phyloP scores from a whole-genome alignment of 2,329 filamentous ascomycete genomes.

The Cryphonectria radicalis region DNA sequence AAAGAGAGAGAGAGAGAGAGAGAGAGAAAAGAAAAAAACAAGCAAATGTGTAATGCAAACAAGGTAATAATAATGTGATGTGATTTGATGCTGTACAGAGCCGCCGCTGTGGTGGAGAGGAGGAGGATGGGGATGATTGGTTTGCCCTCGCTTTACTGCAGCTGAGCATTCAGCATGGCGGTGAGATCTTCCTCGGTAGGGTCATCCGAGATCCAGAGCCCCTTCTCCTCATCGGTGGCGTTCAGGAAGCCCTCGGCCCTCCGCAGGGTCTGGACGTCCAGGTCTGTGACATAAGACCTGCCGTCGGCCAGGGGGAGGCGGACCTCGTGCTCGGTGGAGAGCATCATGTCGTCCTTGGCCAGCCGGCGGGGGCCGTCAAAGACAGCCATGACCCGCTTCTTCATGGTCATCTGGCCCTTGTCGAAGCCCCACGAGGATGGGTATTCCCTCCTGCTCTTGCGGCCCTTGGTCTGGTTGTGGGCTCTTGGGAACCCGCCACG shows the following conservation, averaged over 20 bases:
- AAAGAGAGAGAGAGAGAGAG: neutral
- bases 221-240: conserved; percentile 85
- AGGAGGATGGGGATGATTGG: neutral
- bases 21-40: too few relatives aligned
- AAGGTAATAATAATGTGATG: neutral
- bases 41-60: neutral
- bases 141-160: conserved; percentile 10
- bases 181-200: conserved; percentile 64
- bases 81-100: neutral
- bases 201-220: conserved; percentile 79
- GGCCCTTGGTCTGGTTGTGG: conserved; percentile 62
- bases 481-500: conserved; percentile 65
- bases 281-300: conserved; percentile 84
- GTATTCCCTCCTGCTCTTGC: conserved; percentile 92
- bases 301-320: conserved; percentile 78
- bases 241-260: conserved; percentile 82
- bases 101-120: neutral
- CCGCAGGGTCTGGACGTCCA: conserved; percentile 88
- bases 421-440: conserved; percentile 93
- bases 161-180: conserved; percentile 55
- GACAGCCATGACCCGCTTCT: conserved; percentile 92
- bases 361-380: conserved; percentile 87
- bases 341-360: conserved; percentile 99
- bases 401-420: conserved; percentile 94
- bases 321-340: conserved; percentile 92